These are phyloP conservation scores for Syzygium syzygioides DNA, from an alignment of 441 rosid genomes.

Conservation along the genomic window DNA sequence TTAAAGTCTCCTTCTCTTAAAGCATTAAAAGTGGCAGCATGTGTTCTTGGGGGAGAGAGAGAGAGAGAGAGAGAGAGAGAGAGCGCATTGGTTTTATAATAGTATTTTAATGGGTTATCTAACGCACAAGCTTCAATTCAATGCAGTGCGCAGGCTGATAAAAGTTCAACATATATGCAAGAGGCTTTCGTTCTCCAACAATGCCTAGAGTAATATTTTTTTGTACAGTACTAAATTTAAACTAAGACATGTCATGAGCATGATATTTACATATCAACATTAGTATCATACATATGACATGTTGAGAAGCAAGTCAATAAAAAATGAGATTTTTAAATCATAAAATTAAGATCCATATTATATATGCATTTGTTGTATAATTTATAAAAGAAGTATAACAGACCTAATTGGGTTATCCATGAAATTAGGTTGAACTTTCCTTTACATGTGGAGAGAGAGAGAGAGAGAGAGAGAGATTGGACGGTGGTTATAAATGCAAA, in stretches of 20 bases:
- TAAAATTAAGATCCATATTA: neutral
- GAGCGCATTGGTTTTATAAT: neutral
- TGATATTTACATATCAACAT: neutral
- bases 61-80: neutral
- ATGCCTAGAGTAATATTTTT: neutral
- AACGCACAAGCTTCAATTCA: neutral
- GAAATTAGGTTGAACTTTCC: neutral
- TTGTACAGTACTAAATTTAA: neutral
- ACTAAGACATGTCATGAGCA: neutral
- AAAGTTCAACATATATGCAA: neutral
- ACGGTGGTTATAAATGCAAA: slow-evolving; percentile 4
- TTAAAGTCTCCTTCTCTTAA: slow-evolving; percentile 9
- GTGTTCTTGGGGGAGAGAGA: slow-evolving; percentile 1
- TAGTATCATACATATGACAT: neutral
- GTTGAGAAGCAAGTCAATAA: neutral
- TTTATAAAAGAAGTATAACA: neutral
- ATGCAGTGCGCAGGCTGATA: neutral
- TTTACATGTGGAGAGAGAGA: neutral
- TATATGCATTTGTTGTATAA: neutral
- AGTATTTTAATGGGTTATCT: slow-evolving; percentile 1
- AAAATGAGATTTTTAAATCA: neutral
- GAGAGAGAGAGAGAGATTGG: neutral
- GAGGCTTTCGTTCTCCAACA: neutral
- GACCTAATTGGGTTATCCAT: neutral
- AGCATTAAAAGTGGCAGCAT: slow-evolving; percentile 20